Percentiles rank a stretch among this genome's conserved stretches.
These are phyloP conservation scores for Potentilla sterilis DNA, from an alignment of 306 rosid species.

Conservation along the genomic window DNA sequence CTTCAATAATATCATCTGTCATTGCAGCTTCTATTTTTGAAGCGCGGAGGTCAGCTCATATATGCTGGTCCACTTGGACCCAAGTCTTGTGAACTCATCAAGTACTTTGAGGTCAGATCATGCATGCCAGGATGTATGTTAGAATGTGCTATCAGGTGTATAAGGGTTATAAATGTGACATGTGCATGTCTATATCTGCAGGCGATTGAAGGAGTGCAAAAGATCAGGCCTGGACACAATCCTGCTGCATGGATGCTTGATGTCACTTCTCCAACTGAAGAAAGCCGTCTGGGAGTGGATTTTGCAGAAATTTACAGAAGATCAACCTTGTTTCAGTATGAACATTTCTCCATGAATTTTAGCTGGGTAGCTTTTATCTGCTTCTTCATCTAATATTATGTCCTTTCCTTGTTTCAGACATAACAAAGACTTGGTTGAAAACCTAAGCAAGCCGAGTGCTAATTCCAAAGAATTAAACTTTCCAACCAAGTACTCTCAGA, in stretches of 20 bases:
- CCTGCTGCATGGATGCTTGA: conserved; percentile 99
- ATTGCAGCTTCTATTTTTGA: conserved; percentile 86
- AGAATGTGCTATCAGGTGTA: conserved; percentile 20
- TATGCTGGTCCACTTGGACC: conserved; percentile 99
- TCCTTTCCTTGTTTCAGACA: conserved; percentile 42
- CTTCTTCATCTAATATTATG: conserved; percentile 26
- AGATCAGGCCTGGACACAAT: conserved; percentile 80
- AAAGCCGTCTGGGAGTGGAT: conserved; percentile 79
- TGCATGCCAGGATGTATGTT: conserved; percentile 14
- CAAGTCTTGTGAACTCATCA: conserved; percentile 73
- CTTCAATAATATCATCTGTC: conserved; percentile 24
- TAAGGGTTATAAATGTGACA: conserved; percentile 15
- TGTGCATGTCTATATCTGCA: conserved; percentile 29
- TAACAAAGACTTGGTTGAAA: conserved; percentile 71
- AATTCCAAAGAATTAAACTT: conserved; percentile 73
- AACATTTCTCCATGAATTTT: conserved; percentile 16
- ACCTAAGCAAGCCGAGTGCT: conserved; percentile 63
- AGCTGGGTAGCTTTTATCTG: conserved; percentile 18
- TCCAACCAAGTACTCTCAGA: conserved; percentile 73
- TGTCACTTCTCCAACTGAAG: conserved; percentile 79
- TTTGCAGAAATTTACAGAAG: conserved; percentile 81
- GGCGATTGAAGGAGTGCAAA: conserved; percentile 82
- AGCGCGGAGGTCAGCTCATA: conserved; percentile 98
- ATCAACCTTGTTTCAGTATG: conserved; percentile 81
- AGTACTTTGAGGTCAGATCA: conserved; percentile 82